These are phyloP conservation scores for Mycena leptocephala DNA, from an alignment of 768 basidiomycete species.

Conservation along the genomic window DNA sequence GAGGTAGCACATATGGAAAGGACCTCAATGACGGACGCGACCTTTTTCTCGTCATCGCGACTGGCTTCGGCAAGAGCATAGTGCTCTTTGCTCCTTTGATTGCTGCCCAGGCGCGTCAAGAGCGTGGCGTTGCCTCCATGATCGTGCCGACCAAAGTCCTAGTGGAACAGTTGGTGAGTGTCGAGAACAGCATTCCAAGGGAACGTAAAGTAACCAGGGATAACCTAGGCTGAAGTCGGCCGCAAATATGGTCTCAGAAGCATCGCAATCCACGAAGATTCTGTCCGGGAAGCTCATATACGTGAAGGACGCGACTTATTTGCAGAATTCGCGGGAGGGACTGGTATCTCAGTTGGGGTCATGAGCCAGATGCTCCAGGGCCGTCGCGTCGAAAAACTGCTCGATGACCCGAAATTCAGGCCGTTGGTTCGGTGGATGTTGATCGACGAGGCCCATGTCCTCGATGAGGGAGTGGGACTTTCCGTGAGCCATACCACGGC, in stretches of 20 bases:
- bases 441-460: conserved; percentile 31
- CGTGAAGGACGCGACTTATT: conserved; percentile 2
- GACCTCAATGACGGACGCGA: too few relatives aligned
- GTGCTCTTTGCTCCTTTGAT: too few relatives aligned
- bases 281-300: conserved; percentile 1
- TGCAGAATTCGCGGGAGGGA: neutral
- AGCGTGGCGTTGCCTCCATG: conserved; percentile 10
- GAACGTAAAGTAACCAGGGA: too few relatives aligned
- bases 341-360: conserved; percentile 21
- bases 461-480: conserved; percentile 12
- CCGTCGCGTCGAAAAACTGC: neutral
- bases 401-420: neutral
- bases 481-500: too few relatives aligned
- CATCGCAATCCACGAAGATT: conserved; percentile 20
- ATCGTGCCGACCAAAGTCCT: conserved; percentile 16
- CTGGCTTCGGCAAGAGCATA: too few relatives aligned
- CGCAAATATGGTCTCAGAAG: neutral
- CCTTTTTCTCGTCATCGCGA: too few relatives aligned
- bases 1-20: too few relatives aligned
- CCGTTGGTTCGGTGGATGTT: neutral
- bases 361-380: conserved; percentile 33
- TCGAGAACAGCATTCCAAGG: too few relatives aligned
- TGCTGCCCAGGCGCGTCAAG: neutral
- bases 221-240: conserved; percentile 5
- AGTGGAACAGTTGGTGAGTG: conserved; percentile 3